A percentile compares a stretch with the other conserved stretches of the same genome.
phyloP scores from a whole-genome alignment of 106 monocot genomes.

The Vanilla planifolia region DNA sequence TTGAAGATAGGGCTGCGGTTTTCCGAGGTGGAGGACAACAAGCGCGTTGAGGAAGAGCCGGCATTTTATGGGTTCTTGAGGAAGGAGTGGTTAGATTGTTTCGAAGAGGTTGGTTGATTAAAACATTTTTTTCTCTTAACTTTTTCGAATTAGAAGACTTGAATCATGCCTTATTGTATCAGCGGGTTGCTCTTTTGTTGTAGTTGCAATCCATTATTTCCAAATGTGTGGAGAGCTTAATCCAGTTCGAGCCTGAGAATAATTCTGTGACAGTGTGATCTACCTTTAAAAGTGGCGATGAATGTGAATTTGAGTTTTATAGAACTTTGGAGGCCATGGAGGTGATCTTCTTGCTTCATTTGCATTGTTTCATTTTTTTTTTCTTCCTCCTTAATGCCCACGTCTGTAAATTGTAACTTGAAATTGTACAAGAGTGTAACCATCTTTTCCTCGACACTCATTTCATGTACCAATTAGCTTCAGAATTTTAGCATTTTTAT shows the following conservation, averaged over 20 bases:
- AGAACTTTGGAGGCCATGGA: constrained; percentile 70
- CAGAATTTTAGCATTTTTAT: too few relatives aligned
- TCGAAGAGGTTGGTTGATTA: constrained; percentile 51
- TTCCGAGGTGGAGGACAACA: constrained; percentile 9
- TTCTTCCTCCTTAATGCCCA: not conserved
- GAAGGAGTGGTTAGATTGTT: constrained; percentile 57
- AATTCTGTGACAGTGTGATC: constrained; percentile 38
- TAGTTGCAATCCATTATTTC: constrained; percentile 73
- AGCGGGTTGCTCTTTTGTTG: not conserved
- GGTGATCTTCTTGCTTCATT: constrained; percentile 33
- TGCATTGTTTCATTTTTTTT: not conserved
- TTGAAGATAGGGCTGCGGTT: constrained; percentile 39
- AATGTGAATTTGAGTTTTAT: constrained; percentile 27
- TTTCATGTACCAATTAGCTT: too few relatives aligned
- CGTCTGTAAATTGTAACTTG: too few relatives aligned
- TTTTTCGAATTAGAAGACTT: not conserved
- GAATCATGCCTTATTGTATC: not conserved
- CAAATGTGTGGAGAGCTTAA: constrained; percentile 35
- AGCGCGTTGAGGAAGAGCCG: constrained; percentile 29
- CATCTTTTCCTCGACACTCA: too few relatives aligned
- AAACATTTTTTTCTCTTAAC: not conserved
- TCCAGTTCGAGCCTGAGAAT: constrained; percentile 49
- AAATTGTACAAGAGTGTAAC: too few relatives aligned
- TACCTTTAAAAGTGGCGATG: constrained; percentile 5
- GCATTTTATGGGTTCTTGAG: constrained; percentile 52